Percentiles rank a stretch among this genome's conserved stretches.
These are phyloP conservation scores for Erythrophleum fordii DNA, from an alignment of 306 rosid genomes.

Conservation along the genomic window DNA sequence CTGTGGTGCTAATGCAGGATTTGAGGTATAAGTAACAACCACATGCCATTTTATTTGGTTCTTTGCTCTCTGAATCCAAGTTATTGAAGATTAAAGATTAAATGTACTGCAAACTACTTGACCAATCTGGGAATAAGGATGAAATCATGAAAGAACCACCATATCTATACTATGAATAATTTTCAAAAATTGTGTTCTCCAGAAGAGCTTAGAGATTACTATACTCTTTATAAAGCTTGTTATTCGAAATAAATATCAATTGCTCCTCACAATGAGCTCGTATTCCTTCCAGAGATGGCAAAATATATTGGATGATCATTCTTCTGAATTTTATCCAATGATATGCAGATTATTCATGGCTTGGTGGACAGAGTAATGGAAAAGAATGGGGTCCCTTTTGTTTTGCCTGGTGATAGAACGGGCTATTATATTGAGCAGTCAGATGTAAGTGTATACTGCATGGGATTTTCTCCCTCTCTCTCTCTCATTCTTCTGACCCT, in stretches of 20 bases:
- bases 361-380: constrained; percentile 89
- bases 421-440: constrained; percentile 72
- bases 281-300: background rate
- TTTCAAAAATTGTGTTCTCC: background rate
- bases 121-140: background rate
- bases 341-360: constrained; percentile 85
- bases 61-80: constrained; percentile 17
- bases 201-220: constrained; percentile 2
- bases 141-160: background rate
- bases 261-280: background rate
- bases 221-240: background rate
- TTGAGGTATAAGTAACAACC: constrained; percentile 64
- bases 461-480: background rate
- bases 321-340: constrained; percentile 17
- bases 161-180: too few species aligned
- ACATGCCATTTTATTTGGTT: constrained; percentile 25
- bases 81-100: background rate
- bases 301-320: constrained; percentile 3
- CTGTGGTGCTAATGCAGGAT: constrained; percentile 88
- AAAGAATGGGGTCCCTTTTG: constrained; percentile 71
- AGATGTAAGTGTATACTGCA: constrained; percentile 59
- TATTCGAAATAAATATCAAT: constrained; percentile 7
- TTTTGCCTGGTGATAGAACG: constrained; percentile 55
- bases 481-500: constrained; percentile 13
- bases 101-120: background rate